phyloP scores from a whole-genome alignment of 192 early-diverging fungal genomes.

The Pilaira anomala region DNA sequence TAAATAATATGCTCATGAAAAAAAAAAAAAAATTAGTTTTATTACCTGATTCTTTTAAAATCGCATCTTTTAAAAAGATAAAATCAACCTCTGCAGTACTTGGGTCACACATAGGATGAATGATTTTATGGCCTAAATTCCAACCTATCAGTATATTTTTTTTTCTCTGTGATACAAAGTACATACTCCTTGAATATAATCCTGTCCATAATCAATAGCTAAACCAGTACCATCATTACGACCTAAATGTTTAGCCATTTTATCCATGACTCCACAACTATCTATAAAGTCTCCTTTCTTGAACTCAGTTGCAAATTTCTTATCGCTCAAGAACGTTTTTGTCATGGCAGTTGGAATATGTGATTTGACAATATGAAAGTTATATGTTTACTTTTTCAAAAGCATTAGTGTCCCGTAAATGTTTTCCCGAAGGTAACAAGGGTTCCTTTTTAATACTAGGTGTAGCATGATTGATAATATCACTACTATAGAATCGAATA shows the following conservation, averaged over 20 bases:
- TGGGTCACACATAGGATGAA: constrained; percentile 71
- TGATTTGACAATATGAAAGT: constrained; percentile 75
- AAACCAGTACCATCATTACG: constrained; percentile 68
- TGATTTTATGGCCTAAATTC: constrained; percentile 84
- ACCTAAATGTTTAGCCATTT: constrained; percentile 70
- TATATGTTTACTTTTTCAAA: constrained; percentile 50
- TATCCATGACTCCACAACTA: constrained; percentile 56
- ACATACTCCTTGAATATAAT: constrained; percentile 72
- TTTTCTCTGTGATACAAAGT: too few relatives aligned
- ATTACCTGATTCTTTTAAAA: constrained; percentile 30
- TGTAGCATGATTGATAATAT: too few relatives aligned
- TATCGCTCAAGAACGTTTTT: constrained; percentile 39
- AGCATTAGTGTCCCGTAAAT: constrained; percentile 7
- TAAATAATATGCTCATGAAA: not conserved
- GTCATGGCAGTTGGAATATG: constrained; percentile 58
- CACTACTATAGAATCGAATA: constrained; percentile 6
- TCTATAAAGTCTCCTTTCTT: constrained; percentile 77
- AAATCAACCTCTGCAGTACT: constrained; percentile 94
- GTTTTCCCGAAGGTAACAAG: constrained; percentile 6
- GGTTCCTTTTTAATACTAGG: constrained; percentile 5
- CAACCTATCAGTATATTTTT: too few relatives aligned
- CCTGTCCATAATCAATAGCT: constrained; percentile 88
- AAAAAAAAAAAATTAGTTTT: not conserved
- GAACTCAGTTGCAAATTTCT: constrained; percentile 44
- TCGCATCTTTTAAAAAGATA: constrained; percentile 60